Conservation (phyloP, 2,329 filamentous ascomycete species). For the Alternaria postmessia region DNA sequence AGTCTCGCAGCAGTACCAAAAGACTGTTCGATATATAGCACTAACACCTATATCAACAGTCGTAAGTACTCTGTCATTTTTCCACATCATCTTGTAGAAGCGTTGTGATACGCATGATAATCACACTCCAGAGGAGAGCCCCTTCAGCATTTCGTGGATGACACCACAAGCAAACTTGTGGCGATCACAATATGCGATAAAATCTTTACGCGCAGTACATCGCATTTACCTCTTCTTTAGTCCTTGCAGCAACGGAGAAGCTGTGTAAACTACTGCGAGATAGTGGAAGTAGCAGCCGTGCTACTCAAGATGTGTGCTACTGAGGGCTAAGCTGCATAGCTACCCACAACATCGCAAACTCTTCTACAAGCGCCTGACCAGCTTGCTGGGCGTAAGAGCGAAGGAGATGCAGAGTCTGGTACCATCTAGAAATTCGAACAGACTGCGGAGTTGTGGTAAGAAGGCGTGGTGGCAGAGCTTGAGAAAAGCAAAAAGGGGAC, state of each 20-base stretch:
- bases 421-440: not conserved
- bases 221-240: not conserved
- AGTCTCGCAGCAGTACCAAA: not conserved
- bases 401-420: not conserved
- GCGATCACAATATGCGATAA: not conserved
- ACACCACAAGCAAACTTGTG: not conserved
- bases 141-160: not conserved
- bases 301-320: not conserved
- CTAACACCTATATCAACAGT: not conserved
- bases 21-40: not conserved
- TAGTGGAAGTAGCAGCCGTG: not conserved
- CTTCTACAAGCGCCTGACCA: not conserved
- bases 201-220: not conserved
- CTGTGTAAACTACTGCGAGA: not conserved
- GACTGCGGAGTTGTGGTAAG: not conserved
- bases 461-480: not conserved
- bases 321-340: not conserved
- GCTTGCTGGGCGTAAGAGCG: not conserved
- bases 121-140: not conserved
- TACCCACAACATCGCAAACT: not conserved
- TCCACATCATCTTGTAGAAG: not conserved
- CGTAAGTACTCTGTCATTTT: not conserved
- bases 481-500: slow-evolving; percentile 1
- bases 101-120: not conserved
- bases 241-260: not conserved